Evolutionary conservation across 768 basidiomycete genomes (phyloP).

Genomic region (Trametes maxima): DNA sequence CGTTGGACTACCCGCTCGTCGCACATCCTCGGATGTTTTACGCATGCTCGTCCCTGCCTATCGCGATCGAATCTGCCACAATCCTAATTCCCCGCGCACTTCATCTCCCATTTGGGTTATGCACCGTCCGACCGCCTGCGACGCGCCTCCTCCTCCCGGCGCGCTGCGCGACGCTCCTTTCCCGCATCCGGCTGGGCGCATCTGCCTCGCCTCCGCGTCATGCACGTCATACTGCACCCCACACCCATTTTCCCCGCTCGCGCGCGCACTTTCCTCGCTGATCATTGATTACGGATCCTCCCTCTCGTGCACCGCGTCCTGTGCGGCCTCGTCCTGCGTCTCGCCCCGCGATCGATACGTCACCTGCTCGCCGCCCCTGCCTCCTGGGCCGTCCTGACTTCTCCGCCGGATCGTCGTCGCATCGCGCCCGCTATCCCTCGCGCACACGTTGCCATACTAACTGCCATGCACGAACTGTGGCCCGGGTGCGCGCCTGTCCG

Average conservation of each 20-base stretch:
- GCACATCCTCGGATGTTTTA: constrained; percentile 21
- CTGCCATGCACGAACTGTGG: constrained; percentile 4
- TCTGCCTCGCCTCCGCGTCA: constrained; percentile 11
- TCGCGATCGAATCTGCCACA: constrained; percentile 23
- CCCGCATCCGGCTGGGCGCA: constrained; percentile 1
- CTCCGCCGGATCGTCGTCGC: constrained; percentile 5
- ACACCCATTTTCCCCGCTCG: not conserved
- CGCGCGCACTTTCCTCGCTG: constrained; percentile 12
- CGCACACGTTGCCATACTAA: constrained; percentile 9
- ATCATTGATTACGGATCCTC: constrained; percentile 23
- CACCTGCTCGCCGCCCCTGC: constrained; percentile 15
- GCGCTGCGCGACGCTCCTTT: constrained; percentile 13
- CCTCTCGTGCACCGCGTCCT: constrained; percentile 1
- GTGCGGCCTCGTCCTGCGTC: constrained; percentile 7
- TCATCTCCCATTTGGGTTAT: not conserved
- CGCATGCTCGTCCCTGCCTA: constrained; percentile 25
- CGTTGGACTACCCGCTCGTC: constrained; percentile 12
- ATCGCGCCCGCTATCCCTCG: not conserved
- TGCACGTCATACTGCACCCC: constrained; percentile 9
- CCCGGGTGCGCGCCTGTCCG: constrained; percentile 9
- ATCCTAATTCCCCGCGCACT: not conserved
- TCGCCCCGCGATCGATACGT: constrained; percentile 15
- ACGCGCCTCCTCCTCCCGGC: constrained; percentile 8
- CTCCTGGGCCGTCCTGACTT: not conserved
- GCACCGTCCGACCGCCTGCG: not conserved